A percentile compares a stretch with the other conserved stretches of the same genome.
Evolutionary conservation across 257 asterid genomes (phyloP).

Genomic region (Salvia rosmarinus): DNA sequence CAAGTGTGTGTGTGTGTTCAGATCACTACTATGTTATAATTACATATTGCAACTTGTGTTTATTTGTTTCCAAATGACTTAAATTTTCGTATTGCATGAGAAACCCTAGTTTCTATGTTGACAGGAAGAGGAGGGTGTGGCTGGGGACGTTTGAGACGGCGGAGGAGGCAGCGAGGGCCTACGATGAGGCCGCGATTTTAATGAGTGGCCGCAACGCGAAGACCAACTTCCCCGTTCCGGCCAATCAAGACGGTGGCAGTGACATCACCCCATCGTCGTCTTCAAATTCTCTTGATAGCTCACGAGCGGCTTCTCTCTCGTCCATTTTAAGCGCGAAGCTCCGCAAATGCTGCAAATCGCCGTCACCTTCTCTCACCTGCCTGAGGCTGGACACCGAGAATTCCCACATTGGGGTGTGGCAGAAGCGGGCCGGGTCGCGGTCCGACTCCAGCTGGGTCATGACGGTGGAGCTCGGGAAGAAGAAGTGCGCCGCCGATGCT

Average conservation of each 20-base stretch:
- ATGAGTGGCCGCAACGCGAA: slow-evolving; percentile 82
- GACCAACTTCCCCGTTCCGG: slow-evolving; percentile 66
- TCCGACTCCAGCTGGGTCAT: slow-evolving; percentile 87
- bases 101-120: not conserved
- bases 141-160: slow-evolving; percentile 87
- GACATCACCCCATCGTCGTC: slow-evolving; percentile 30
- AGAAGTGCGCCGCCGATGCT: slow-evolving; percentile 19
- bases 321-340: slow-evolving; percentile 78
- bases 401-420: slow-evolving; percentile 93
- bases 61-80: too few species aligned
- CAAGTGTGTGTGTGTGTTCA: too few species aligned
- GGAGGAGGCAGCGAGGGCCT: slow-evolving; percentile 82
- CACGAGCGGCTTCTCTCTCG: slow-evolving; percentile 45
- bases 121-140: slow-evolving; percentile 88
- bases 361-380: slow-evolving; percentile 86
- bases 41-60: not conserved
- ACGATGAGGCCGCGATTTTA: slow-evolving; percentile 78
- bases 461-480: slow-evolving; percentile 73
- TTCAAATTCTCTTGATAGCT: slow-evolving; percentile 30
- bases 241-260: slow-evolving; percentile 43
- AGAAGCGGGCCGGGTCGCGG: slow-evolving; percentile 83
- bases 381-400: slow-evolving; percentile 79
- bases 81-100: not conserved
- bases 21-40: not conserved
- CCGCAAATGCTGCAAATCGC: slow-evolving; percentile 68